These are phyloP conservation scores for Myriangium duriaei DNA, from an alignment of 2,329 filamentous ascomycete species.

Conservation along the genomic window DNA sequence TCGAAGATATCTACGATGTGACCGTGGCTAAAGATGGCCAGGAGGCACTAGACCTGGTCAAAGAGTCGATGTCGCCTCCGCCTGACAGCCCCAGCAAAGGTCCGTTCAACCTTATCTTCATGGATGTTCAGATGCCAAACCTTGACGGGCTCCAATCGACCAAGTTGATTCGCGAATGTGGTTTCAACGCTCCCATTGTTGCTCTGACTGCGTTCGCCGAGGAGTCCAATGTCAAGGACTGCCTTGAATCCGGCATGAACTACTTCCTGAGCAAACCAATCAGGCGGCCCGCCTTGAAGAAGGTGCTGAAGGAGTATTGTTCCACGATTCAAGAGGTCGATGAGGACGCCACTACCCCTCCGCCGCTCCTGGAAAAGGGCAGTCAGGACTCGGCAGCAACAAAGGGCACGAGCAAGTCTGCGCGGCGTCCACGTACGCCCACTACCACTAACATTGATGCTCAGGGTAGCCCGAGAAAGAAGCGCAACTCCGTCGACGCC, in stretches of 20 bases:
- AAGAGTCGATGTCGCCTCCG: conserved; percentile 51
- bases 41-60: conserved; percentile 78
- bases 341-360: conserved; percentile 13
- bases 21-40: conserved; percentile 58
- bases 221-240: conserved; percentile 56
- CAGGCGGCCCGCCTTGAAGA: conserved; percentile 69
- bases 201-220: conserved; percentile 83
- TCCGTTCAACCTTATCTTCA: conserved; percentile 80
- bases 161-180: conserved; percentile 69
- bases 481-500: not conserved
- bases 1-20: conserved; percentile 74
- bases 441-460: not conserved
- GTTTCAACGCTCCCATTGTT: conserved; percentile 79
- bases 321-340: conserved; percentile 67
- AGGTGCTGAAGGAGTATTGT: conserved; percentile 70
- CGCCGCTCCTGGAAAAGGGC: conserved; percentile 4
- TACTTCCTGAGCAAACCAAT: conserved; percentile 71
- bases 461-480: not conserved
- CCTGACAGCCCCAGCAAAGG: conserved; percentile 34
- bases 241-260: conserved; percentile 80
- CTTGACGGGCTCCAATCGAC: conserved; percentile 82
- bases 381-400: not conserved
- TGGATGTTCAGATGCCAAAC: conserved; percentile 92
- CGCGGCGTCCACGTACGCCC: not conserved
- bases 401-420: conserved; percentile 3